These are phyloP conservation scores for Ceratocystis variospora DNA, from an alignment of 2,329 filamentous ascomycete species.

Conservation along the genomic window DNA sequence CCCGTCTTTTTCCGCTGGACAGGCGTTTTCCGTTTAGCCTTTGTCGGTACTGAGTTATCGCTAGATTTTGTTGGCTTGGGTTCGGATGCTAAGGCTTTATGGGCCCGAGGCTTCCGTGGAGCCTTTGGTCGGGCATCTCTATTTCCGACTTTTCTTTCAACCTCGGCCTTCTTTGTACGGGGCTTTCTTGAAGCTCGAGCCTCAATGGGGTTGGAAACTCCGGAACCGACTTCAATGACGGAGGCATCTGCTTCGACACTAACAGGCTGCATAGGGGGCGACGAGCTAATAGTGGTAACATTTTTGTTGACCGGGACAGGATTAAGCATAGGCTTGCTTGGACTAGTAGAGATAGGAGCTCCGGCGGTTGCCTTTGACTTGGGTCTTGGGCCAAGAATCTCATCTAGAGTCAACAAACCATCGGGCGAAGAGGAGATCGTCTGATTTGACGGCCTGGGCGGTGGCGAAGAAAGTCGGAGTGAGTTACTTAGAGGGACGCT, in stretches of 20 bases:
- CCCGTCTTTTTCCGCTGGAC: slow-evolving; percentile 6
- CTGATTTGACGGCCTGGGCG: neutral
- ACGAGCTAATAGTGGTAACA: neutral
- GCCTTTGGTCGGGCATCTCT: slow-evolving; percentile 7
- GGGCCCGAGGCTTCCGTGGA: neutral
- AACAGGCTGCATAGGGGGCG: neutral
- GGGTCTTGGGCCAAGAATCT: neutral
- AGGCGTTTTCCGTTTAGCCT: slow-evolving; percentile 8
- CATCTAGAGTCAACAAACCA: neutral
- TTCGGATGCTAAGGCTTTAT: neutral
- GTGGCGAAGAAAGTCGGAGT: neutral
- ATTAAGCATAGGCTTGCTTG: neutral
- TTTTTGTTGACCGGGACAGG: neutral
- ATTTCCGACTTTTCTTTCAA: neutral
- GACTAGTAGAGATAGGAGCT: neutral
- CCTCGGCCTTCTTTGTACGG: slow-evolving; percentile 1
- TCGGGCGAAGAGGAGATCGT: slow-evolving; percentile 11
- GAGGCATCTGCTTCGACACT: slow-evolving; percentile 6
- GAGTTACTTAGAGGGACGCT: neutral
- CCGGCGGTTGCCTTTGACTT: neutral
- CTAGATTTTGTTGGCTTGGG: neutral
- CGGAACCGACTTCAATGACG: slow-evolving; percentile 11
- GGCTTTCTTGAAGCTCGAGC: slow-evolving; percentile 1
- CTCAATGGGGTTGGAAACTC: slow-evolving; percentile 1
- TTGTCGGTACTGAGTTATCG: neutral